phyloP scores from a whole-genome alignment of 768 basidiomycete species.

The Tylopilus sp. region DNA sequence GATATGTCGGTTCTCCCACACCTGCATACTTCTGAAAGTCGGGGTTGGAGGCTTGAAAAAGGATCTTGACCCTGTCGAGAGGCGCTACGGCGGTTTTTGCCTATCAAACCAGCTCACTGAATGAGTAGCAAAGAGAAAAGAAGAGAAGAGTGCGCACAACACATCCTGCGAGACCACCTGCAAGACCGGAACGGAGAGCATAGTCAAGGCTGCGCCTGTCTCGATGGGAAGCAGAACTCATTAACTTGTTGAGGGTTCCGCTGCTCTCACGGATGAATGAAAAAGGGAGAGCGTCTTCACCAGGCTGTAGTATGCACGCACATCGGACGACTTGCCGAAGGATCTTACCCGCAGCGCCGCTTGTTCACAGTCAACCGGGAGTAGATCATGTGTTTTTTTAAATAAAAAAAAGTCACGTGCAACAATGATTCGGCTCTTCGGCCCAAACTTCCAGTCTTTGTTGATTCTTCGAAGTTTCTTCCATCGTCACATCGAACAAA shows the following conservation, averaged over 20 bases:
- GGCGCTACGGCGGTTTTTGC: conserved; percentile 95
- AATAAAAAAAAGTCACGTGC: not conserved
- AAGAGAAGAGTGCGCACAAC: conserved; percentile 61
- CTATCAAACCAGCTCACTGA: conserved; percentile 39
- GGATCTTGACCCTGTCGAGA: conserved; percentile 95
- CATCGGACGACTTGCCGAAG: conserved; percentile 2
- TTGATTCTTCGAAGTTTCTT: too few species aligned
- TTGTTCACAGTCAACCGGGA: too few species aligned
- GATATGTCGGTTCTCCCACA: conserved; percentile 35
- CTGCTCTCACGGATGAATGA: conserved; percentile 5
- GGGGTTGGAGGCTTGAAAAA: conserved; percentile 95
- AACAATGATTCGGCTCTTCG: not conserved
- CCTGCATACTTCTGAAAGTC: conserved; percentile 94
- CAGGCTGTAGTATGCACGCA: not conserved
- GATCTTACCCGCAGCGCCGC: conserved; percentile 11
- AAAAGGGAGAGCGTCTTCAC: not conserved
- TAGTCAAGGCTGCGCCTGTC: conserved; percentile 57
- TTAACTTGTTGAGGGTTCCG: conserved; percentile 15
- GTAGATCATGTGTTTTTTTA: not conserved
- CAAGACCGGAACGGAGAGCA: conserved; percentile 79
- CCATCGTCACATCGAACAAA: too few species aligned
- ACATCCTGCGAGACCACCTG: conserved; percentile 92
- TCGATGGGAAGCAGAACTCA: conserved; percentile 36
- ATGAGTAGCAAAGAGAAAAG: conserved; percentile 4
- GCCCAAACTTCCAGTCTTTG: too few species aligned